phyloP scores from a whole-genome alignment of 371 early-diverging fungal genomes.

The Saksenaea oblongispora region DNA sequence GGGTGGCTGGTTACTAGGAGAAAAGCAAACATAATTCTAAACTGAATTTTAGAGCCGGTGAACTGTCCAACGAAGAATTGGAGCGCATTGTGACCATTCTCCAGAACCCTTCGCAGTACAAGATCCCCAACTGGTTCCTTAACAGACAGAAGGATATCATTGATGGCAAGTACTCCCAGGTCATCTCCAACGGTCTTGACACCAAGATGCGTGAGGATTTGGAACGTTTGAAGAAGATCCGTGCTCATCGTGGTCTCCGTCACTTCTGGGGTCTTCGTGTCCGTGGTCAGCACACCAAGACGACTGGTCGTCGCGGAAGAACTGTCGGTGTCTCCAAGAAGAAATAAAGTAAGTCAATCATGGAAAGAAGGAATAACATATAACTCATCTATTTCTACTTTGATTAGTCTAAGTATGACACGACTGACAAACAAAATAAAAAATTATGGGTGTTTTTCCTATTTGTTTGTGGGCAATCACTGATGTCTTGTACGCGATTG shows the following conservation, averaged over 20 bases:
- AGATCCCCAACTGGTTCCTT: constrained; percentile 98
- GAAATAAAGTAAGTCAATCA: constrained; percentile 61
- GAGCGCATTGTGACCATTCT: constrained; percentile 89
- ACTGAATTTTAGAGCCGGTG: constrained; percentile 85
- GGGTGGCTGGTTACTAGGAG: constrained; percentile 39
- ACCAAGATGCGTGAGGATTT: constrained; percentile 96
- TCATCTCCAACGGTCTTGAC: constrained; percentile 94
- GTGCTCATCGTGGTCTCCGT: constrained; percentile 92
- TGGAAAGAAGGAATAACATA: neutral
- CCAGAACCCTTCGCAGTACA: constrained; percentile 92
- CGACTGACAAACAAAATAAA: too few species aligned
- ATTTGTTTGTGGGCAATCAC: too few species aligned
- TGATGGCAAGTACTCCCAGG: constrained; percentile 93
- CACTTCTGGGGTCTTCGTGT: constrained; percentile 96
- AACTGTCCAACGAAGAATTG: constrained; percentile 91
- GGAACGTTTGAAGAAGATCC: constrained; percentile 97
- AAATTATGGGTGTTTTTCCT: too few species aligned
- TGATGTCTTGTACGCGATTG: too few species aligned
- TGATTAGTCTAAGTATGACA: neutral
- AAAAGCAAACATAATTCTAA: neutral
- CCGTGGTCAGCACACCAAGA: constrained; percentile 96
- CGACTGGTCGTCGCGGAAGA: constrained; percentile 97
- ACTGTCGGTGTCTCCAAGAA: constrained; percentile 98
- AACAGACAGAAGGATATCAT: constrained; percentile 98
- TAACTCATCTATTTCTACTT: neutral